Base-by-base conservation (phyloP, 768 basidiomycete species). In the Lepiota subincarnata region DNA sequence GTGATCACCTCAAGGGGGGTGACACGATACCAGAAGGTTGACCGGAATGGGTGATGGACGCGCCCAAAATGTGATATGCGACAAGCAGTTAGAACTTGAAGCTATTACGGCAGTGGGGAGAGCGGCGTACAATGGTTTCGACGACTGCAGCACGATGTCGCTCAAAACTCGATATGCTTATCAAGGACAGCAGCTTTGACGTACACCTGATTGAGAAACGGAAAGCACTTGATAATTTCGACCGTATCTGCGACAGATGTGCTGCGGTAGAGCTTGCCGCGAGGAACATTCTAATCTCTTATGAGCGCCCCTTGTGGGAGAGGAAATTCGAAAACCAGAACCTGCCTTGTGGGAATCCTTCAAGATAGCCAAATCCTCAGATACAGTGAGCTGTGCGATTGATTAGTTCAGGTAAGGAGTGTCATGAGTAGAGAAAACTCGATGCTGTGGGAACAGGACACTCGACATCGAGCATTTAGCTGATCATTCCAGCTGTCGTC, bases 21-120 rank as follows among this genome's bases (percentile, higher is more conserved):
- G 18, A 73, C 60, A 54, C 76, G 80, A 74, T 96, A 98, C 91
- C 92, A 99, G 73, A 99, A 1, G 94, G 89, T 69, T 97, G 95
- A 4, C 88, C 86, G 11, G 95, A 86, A 19, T 96, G 87, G 10
- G 96, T 98, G 61, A 98, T 87, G 44, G 89, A 92, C 16, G 79
- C 68, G 66, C 98, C 96, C 97, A 99, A 98, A 63, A 98, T 94
- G 69, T 98, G 97, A 70, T 99, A 92, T 3, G 92, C 81, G 53
- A 97, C 92, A 52, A 98, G 83, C 85, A 98, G 97, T 72, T 87
- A 97, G 0, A n/a, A 93, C 94, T 86, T 98, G 96, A 7, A 99
- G 82, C 92, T 96, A 63, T 6, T 34, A 19, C 14, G 48, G 35
- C 12, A 26, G 37, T 43, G 48, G 31, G n/a, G 39, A n/a, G 26